Base-by-base conservation (phyloP, 2,329 filamentous ascomycete genomes). In the Botrytis hyacinthi region DNA sequence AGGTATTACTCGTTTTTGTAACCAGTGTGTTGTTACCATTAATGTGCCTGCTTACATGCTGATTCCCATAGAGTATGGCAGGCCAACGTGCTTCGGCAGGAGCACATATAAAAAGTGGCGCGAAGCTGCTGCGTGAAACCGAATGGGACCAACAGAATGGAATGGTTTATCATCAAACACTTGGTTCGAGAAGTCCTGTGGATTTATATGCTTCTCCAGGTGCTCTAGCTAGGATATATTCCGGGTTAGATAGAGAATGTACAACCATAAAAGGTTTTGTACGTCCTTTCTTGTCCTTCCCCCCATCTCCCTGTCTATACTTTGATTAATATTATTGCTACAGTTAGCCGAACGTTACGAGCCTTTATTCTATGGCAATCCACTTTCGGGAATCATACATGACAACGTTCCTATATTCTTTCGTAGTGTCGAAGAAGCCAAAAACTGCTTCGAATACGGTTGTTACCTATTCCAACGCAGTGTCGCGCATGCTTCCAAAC, bases 41-140 rank as follows among this genome's bases (percentile, higher is more conserved):
- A 7, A n/a, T 18, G 40, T 48, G 18, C 29, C 4, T 20, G 35
- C 44, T 57, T 61, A 46, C 0, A 69, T 71, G 63, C 75, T 76
- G 35, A 76, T 57, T 18, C 20, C 59, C 20, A 44, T 61, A 77
- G 73, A 76, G 68, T 67, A 76, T 76, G 59, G 73, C 74, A 74
- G 73, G 74, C 6, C 67, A 65, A 12, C 62, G 73, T 73, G 60
- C 60, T 29, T 71, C 72, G 42, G 75, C 67, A 42, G 44, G 48
- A 9, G n/a, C 70, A 3, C 73, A 76, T 68, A 74, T 76, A 9
- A 60, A 46, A 46, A 76, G 75, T 74, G 74, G 72, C 32, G 66
- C 35, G 42, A 76, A 76, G 62, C 62, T 76, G 61, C 67, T 76
- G 16, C 54, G 68, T 46, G 75, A 76, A 69, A 74, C 44, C 10